Evolutionary conservation across 179 eudicot species (phyloP).

Genomic region (Silene vulgaris): DNA sequence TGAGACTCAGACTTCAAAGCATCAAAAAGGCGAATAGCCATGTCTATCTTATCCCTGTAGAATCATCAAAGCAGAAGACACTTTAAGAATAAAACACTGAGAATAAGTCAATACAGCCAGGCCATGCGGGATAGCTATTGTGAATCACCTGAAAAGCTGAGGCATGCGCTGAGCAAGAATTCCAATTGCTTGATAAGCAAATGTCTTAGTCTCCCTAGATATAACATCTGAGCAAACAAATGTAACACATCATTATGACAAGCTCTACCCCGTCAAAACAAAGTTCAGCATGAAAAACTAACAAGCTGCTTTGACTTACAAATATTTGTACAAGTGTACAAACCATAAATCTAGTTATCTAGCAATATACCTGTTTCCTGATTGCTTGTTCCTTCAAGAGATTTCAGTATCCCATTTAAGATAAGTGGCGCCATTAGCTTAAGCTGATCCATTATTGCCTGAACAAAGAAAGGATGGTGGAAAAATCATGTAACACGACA

Average conservation of each 20-base stretch:
- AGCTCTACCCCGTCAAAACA: constrained; percentile 13
- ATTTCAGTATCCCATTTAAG: constrained; percentile 69
- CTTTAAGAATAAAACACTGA: constrained; percentile 11
- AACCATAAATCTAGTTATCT: neutral
- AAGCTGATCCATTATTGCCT: constrained; percentile 84
- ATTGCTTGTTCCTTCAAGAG: constrained; percentile 58
- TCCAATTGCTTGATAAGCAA: constrained; percentile 90
- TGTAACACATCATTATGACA: constrained; percentile 20
- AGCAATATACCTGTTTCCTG: constrained; percentile 56
- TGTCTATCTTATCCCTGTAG: constrained; percentile 75
- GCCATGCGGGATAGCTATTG: neutral
- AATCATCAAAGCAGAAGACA: constrained; percentile 16
- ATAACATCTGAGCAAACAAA: constrained; percentile 48
- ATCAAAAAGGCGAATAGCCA: constrained; percentile 79
- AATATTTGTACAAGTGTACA: neutral
- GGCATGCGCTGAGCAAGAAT: constrained; percentile 90
- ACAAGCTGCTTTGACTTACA: neutral
- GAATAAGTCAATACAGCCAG: neutral
- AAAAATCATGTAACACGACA: constrained; percentile 16
- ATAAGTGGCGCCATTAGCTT: constrained; percentile 93
- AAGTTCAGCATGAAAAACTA: constrained; percentile 6
- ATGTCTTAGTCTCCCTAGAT: constrained; percentile 73
- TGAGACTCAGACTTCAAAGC: constrained; percentile 74
- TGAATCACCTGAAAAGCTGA: constrained; percentile 75
- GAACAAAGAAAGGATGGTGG: constrained; percentile 21